Base-by-base conservation (phyloP, 2,329 filamentous ascomycete genomes). In the Cordyceps fumosorosea region DNA sequence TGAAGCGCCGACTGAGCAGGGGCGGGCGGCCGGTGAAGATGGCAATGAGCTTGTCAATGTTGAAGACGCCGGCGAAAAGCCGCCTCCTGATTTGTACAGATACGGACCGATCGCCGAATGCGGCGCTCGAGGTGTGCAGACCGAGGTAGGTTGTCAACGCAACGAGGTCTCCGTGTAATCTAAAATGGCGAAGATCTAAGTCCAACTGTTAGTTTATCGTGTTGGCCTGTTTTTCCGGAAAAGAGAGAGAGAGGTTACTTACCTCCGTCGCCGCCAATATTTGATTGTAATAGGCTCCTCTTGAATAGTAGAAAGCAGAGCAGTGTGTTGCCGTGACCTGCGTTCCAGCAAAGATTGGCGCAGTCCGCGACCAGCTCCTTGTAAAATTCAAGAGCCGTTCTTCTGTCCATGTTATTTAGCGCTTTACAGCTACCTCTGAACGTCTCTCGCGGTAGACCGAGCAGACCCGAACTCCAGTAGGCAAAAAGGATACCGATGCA, bases 11-110 rank as follows among this genome's bases (percentile, higher is more conserved):
- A 44, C 71, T 71, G 22, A 78, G 61, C 1, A 77, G 67, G 0
- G 76, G 77, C 3, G 77, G 77, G 5, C 77, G 67, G 1, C 77
- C 78, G 1, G 77, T 78, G 45, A 80, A 77, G 1, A 75, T 73
- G 7, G 75, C 73, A 4, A 75, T 65, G 1, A 72, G 67, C 65
- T 77, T 77, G 57, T 77, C 75, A 42, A 72, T 65, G 18, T 66
- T 67, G 57, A 73, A 74, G 18, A 74, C 58, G 40, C 71, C 66
- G 22, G 70, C 67, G 40, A 74, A 75, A 3, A 76, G 45, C 7
- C 72, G 64, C 22, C 67, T 16, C 47, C 64, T 61, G 32, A 64
- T 62, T 58, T 65, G 62, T 16, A 62, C 53, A 22, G 24, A 63
- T 12, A 64, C 55, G 16, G 63, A 63, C 18, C 50, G 45, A 32